Evolutionary conservation across 352 stramenopile genomes (phyloP).

Genomic region (Phytophthora hibernalis): DNA sequence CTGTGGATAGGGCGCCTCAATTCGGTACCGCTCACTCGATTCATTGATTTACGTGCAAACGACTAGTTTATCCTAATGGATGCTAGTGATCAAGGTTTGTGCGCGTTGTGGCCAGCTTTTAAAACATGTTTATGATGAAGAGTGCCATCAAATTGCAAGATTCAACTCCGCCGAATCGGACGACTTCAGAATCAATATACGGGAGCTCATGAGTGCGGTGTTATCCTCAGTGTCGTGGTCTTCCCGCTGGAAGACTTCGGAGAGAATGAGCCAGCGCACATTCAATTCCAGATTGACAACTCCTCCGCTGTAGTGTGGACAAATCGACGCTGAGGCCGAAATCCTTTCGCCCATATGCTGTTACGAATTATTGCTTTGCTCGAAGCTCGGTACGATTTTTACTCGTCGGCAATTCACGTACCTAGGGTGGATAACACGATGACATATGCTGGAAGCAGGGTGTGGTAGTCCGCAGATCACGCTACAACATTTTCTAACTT

Average conservation of each 20-base stretch:
- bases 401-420: conserved; percentile 4
- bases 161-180: background rate
- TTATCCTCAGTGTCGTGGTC: conserved; percentile 15
- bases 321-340: conserved; percentile 10
- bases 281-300: conserved; percentile 28
- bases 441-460: conserved; percentile 20
- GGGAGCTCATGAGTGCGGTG: conserved; percentile 14
- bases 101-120: background rate
- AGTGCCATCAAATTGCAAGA: background rate
- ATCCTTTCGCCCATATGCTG: conserved; percentile 18
- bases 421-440: conserved; percentile 3
- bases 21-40: background rate
- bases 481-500: conserved; percentile 27
- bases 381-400: conserved; percentile 20
- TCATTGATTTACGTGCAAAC: background rate
- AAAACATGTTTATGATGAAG: conserved; percentile 12
- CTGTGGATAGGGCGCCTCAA: background rate
- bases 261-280: background rate
- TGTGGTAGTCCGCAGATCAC: conserved; percentile 19
- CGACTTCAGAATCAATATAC: too few relatives aligned
- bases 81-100: conserved; percentile 11
- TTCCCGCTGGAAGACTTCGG: background rate
- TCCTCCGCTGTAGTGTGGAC: conserved; percentile 6
- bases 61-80: conserved; percentile 8
- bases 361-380: too few relatives aligned